Evolutionary conservation across 176 grass and related monocot species (phyloP), one percentile per base, ranked within the genome.

Genomic region (Tuctoria greenei): DNA sequence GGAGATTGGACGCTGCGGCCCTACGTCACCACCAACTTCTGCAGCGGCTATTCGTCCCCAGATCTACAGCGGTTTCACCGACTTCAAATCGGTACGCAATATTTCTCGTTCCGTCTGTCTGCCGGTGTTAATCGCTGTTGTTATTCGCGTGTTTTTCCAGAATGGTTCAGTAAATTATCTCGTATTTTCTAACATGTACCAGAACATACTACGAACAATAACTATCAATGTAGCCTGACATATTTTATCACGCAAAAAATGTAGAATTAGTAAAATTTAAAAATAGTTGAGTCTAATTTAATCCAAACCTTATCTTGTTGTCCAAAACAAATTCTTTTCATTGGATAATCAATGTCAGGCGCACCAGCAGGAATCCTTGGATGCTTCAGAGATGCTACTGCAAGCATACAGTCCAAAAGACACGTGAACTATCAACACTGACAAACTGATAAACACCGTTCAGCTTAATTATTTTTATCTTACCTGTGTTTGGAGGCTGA

Each of bases 321-420:
- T 13, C 95, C 91, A 26, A 87, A 77, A 58, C 91, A 88, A 75
- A 98, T 88, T 92, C 95, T 95, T 84, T 98, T 94, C 86, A 92
- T 92, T 44, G 90, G 80, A 81, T 95, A 98, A 88, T 94, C 95
- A 82, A 94, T 89, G 50, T 72, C 91, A 55, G 89, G 82, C 58
- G 86, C 84, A 62, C 89, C 85, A 69, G 84, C 82, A 25, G 89
- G 88, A 37, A 86, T 90, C 73, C 86, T 90, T 73, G 91, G 86
- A 74, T 94, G 95, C 76, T 94, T 98, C 64, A 94, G 74, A 91
- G 92, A 94, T 42, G 91, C 82, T 85, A 91, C 95, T 98, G 79
- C 31, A 70, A 74, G 21, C 63, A 56, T 79, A 50, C 4, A 90
- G 18, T 54, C 15, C 45, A 49, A 49, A 50, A 38, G 49, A 57